A percentile compares a stretch with the other conserved stretches of the same genome.
phyloP scores from a whole-genome alignment of 768 basidiomycete species.

The Mycena pura region DNA sequence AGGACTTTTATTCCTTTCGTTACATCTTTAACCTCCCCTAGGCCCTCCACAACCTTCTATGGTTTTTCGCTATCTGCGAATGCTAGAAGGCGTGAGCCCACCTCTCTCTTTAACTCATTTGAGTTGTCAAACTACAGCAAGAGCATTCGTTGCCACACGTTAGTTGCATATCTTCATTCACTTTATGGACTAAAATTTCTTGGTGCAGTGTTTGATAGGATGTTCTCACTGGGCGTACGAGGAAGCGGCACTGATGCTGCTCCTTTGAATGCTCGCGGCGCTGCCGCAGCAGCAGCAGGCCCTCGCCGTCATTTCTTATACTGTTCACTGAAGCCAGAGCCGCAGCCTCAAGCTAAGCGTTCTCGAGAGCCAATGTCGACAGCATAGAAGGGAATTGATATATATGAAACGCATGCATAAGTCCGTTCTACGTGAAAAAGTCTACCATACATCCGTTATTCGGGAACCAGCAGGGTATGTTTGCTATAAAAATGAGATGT shows the following conservation, averaged over 20 bases:
- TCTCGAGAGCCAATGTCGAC: slow-evolving; percentile 44
- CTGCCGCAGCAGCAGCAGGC: slow-evolving; percentile 68
- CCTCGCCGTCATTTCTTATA: slow-evolving; percentile 87
- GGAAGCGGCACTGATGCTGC: slow-evolving; percentile 72
- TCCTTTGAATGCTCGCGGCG: slow-evolving; percentile 66
- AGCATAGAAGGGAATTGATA: slow-evolving; percentile 15
- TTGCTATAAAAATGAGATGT: slow-evolving; percentile 21
- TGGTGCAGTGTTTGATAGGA: slow-evolving; percentile 80
- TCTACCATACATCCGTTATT: slow-evolving; percentile 25
- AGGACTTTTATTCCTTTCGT: slow-evolving; percentile 16
- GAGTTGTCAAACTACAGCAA: slow-evolving; percentile 87
- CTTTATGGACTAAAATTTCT: slow-evolving; percentile 2
- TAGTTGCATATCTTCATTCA: slow-evolving; percentile 33
- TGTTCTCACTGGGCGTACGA: slow-evolving; percentile 89
- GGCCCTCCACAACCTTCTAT: slow-evolving; percentile 90
- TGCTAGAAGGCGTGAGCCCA: slow-evolving; percentile 90
- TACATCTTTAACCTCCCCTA: slow-evolving; percentile 32
- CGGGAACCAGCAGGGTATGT: slow-evolving; percentile 19
- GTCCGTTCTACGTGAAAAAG: slow-evolving; percentile 20
- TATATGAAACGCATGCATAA: slow-evolving; percentile 25
- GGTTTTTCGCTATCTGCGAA: slow-evolving; percentile 90
- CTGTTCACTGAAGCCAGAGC: slow-evolving; percentile 75
- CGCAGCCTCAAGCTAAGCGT: slow-evolving; percentile 51
- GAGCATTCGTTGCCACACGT: slow-evolving; percentile 88
- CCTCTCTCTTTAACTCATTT: slow-evolving; percentile 87